Base-by-base conservation (phyloP, 2,329 filamentous ascomycete species). In the Colletotrichum sp. region DNA sequence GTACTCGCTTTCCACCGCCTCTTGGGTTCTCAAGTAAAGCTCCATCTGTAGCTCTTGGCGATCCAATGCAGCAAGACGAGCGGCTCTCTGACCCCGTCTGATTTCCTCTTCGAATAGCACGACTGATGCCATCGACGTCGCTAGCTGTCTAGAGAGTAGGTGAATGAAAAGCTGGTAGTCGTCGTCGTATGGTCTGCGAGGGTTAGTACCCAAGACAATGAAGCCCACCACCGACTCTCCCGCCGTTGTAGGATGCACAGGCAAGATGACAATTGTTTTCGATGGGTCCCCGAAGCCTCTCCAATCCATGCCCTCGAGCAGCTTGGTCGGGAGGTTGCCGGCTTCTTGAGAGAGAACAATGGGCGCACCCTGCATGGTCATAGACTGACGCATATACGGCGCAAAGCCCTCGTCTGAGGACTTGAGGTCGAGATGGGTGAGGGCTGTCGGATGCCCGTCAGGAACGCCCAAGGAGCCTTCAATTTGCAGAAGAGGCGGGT, bases 21-120 rank as follows among this genome's bases (percentile, higher is more conserved):
- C 90, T 77, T 90, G 88, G 1, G 90, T 92, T 36, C 90, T 85
- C 21, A 93, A 87, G 57, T 92, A 91, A 16, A 97, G 87, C 80
- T 96, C 93, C 80, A 94, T 90, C 0, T 93, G 94, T 5, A 97
- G 88, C 78, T 95, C 92, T 76, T 95, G 93, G 3, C 93, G 91
- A 81, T 97, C 94, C 74, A 94, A 84, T 3, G 93, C 93, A 12
- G 94, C 94, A 38, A 95, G 86, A 69, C 90, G 91, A 24, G 94
- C 94, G 2, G 94, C 94, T 77, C 88, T 89, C 81, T 95, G 92
- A 1, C 93, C 93, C 74, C 93, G 89, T 72, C 90, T 90, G 76
- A 96, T 95, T 80, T 97, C 94, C 77, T 96, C 94, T 80, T 96
- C 94, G 72, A 96, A 96, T 3, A 97, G 83, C 0, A 96, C 93